Percentiles rank a stretch among this genome's conserved stretches.
These are phyloP conservation scores for Syzygium aqueum DNA, from an alignment of 345 rosid species.

Conservation along the genomic window DNA sequence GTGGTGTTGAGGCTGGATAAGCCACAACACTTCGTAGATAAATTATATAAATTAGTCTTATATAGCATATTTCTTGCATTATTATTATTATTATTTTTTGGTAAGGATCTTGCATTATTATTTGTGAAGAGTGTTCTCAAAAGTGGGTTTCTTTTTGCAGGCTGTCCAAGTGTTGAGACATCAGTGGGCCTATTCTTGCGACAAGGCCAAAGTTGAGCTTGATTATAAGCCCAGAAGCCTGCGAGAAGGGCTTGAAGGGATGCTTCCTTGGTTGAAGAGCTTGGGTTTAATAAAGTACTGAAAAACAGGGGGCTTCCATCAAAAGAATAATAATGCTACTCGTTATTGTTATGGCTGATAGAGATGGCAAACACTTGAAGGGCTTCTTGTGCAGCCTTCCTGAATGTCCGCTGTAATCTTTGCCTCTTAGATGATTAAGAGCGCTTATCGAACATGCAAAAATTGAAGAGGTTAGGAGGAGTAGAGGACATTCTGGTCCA, in stretches of 20 bases:
- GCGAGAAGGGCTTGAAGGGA: constrained; percentile 68
- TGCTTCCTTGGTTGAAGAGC: constrained; percentile 81
- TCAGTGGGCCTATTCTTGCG: constrained; percentile 84
- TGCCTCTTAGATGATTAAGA: background rate
- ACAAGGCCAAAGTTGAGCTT: constrained; percentile 72
- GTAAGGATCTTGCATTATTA: too few species aligned
- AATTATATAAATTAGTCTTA: background rate
- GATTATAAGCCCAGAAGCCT: constrained; percentile 73
- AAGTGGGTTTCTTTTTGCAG: constrained; percentile 27
- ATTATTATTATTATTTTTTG: too few species aligned
- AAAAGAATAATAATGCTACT: background rate
- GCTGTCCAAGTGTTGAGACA: constrained; percentile 61
- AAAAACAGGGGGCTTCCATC: background rate
- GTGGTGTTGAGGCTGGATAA: background rate
- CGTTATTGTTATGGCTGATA: background rate
- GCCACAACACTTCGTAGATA: background rate
- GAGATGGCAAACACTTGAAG: background rate
- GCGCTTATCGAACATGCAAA: background rate
- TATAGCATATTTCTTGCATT: background rate
- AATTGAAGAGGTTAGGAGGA: background rate
- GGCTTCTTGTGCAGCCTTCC: background rate
- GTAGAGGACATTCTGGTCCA: background rate
- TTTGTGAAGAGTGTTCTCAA: background rate
- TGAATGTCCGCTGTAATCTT: background rate
- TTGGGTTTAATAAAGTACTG: constrained; percentile 50